These are phyloP conservation scores for Anacardium occidentale DNA, from an alignment of 345 rosid genomes.

Conservation along the genomic window DNA sequence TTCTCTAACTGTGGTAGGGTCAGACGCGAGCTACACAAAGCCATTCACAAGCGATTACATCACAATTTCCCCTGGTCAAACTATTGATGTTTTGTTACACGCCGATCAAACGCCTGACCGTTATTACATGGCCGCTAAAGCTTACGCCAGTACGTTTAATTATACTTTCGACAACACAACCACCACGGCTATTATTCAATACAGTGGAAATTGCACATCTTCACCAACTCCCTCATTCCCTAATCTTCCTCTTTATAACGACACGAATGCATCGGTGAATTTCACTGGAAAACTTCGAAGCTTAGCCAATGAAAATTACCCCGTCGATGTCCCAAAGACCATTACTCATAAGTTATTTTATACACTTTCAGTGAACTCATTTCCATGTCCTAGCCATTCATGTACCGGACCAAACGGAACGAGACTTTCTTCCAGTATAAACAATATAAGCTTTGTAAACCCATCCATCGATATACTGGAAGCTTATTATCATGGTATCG, in stretches of 20 bases:
- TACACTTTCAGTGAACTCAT: no score
- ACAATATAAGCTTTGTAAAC: no score
- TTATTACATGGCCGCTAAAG: conserved; percentile 56
- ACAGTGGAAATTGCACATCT: conserved; percentile 13
- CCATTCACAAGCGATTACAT: conserved; percentile 35
- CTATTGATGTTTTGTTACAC: conserved; percentile 44
- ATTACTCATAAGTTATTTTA: no score
- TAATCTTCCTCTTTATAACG: conserved; percentile 36
- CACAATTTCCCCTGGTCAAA: conserved; percentile 53
- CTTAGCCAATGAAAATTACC: conserved; percentile 18
- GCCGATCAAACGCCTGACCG: conserved; percentile 34
- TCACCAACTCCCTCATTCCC: conserved; percentile 28
- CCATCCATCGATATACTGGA: no score
- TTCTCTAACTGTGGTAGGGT: conserved; percentile 34
- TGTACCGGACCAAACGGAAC: no score
- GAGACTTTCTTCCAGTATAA: no score
- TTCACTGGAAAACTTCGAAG: conserved; percentile 30
- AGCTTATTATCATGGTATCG: no score
- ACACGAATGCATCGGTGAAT: conserved; percentile 27
- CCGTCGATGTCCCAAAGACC: conserved; percentile 33
- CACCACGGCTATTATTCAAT: conserved; percentile 39
- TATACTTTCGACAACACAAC: conserved; percentile 30
- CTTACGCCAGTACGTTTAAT: conserved; percentile 23
- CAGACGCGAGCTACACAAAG: conserved; percentile 51
- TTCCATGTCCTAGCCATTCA: no score